Conservation (phyloP, 2,329 filamentous ascomycete genomes). For the Ophiocordyceps camponoti-rufipedis region DNA sequence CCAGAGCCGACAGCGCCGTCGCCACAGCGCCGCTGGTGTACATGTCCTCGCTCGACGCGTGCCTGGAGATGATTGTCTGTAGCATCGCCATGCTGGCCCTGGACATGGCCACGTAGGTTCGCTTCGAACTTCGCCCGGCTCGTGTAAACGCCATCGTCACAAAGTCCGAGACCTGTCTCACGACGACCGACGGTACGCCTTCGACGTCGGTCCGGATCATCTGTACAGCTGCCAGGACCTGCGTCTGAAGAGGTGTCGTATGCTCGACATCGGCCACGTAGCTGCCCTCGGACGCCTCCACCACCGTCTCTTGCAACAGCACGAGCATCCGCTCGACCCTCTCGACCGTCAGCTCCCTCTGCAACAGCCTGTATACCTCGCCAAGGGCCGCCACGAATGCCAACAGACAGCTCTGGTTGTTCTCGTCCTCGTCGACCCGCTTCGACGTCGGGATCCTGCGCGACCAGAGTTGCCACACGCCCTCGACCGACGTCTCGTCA, state of each 20-base stretch:
- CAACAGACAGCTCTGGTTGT: slow-evolving; percentile 68
- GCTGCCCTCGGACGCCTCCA: slow-evolving; percentile 47
- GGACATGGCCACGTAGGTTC: slow-evolving; percentile 79
- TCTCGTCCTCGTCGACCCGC: slow-evolving; percentile 15
- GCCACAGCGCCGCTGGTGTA: slow-evolving; percentile 51
- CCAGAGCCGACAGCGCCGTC: slow-evolving; percentile 46
- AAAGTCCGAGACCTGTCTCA: slow-evolving; percentile 52
- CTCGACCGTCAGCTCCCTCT: slow-evolving; percentile 40
- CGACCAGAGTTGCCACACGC: slow-evolving; percentile 55
- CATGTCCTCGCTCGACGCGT: slow-evolving; percentile 45
- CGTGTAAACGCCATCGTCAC: slow-evolving; percentile 47
- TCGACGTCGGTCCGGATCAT: slow-evolving; percentile 47
- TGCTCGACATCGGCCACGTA: slow-evolving; percentile 59
- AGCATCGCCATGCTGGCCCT: slow-evolving; percentile 63
- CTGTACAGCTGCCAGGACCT: slow-evolving; percentile 49
- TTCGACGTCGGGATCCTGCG: slow-evolving; percentile 38
- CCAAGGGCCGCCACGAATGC: slow-evolving; percentile 65
- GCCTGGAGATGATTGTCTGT: slow-evolving; percentile 37
- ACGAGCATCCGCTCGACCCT: slow-evolving; percentile 49
- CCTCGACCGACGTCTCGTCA: slow-evolving; percentile 33
- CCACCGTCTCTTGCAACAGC: slow-evolving; percentile 53
- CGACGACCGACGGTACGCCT: slow-evolving; percentile 48
- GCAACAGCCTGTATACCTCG: slow-evolving; percentile 62
- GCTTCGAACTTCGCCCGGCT: slow-evolving; percentile 24
- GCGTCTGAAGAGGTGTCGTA: slow-evolving; percentile 52